Conservation (phyloP, 768 basidiomycete species). For the Phylloporus rhodoxanthus region DNA sequence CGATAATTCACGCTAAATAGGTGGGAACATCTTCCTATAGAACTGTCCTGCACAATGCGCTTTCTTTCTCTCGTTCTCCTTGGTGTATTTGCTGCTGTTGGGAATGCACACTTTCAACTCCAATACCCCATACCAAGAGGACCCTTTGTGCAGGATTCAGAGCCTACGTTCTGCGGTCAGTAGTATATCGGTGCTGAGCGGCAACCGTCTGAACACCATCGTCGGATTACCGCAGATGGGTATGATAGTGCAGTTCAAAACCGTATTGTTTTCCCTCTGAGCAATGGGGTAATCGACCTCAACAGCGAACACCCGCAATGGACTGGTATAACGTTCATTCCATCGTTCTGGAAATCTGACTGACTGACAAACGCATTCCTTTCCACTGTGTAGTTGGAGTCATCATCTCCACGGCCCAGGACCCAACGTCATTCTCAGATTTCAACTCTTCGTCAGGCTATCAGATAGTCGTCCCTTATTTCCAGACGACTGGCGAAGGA, state of each 20-base stretch:
- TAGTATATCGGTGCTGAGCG: background rate
- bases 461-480: constrained; percentile 35
- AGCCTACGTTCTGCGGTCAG: constrained; percentile 59
- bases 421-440: constrained; percentile 59
- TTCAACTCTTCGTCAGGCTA: constrained; percentile 44
- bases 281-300: constrained; percentile 47
- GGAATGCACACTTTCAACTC: constrained; percentile 73
- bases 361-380: background rate
- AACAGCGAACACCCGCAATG: background rate
- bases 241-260: constrained; percentile 35
- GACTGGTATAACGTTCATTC: background rate
- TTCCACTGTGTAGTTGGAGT: constrained; percentile 40
- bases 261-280: constrained; percentile 66
- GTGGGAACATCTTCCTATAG: background rate
- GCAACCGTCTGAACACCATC: background rate
- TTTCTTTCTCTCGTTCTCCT: constrained; percentile 33
- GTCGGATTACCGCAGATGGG: constrained; percentile 44
- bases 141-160: background rate
- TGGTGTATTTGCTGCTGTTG: constrained; percentile 32
- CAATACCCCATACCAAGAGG: constrained; percentile 47
- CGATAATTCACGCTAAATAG: background rate
- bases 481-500: constrained; percentile 52
- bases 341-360: background rate
- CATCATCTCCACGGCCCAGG: constrained; percentile 44
- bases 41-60: constrained; percentile 26